Base-by-base conservation (phyloP, 306 rosid genomes). In the Cicer judaicum region DNA sequence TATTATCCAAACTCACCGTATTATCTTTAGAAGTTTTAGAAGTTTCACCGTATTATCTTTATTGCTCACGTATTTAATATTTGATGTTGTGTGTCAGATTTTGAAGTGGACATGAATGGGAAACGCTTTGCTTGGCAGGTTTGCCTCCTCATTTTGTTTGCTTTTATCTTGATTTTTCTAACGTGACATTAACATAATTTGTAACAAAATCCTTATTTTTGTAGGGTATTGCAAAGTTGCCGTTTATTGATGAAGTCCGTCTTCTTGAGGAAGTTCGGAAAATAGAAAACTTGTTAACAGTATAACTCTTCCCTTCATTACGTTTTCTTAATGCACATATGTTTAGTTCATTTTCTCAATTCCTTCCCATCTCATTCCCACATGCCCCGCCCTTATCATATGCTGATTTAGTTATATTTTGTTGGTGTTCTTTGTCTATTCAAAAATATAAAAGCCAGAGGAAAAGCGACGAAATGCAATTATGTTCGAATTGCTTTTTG, bases 51-150 rank as follows among this genome's bases (percentile, higher is more conserved):
- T 44, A 5, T 65, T 41, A 10, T 62, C 36, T 64, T 41, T 34
- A 36, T 56, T 48, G 7, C 60, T 74, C 50, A 44, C 38, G 61
- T 67, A 56, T 38, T 63, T 79, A 61, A 83, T 72, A 38, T 80
- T 68, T 70, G 41, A 34, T 78, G 29, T 68, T 54, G 10, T 40
- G n/a, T 83, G 15, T 24, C 98, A 92, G 99, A 95, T 71, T 95
- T 95, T 83, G 98, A 95, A 64, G 99, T 95, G 81, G 99, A 95
- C 86, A 95, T 95, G 99, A 95, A 92, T 80, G 99, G 99, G 10
- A 95, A 92, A 87, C 96, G 99, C 64, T 95, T 5, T 81, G 84
- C 98, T 14, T 95, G 99, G 99, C 96, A 90, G 99, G 99, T 95
- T 76, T 36, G 70, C 70, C 70, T 84, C 79, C 75, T 68, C 50